Conservation (phyloP, 1,139 yeast species). For the Sugiyamaella pinicola region DNA sequence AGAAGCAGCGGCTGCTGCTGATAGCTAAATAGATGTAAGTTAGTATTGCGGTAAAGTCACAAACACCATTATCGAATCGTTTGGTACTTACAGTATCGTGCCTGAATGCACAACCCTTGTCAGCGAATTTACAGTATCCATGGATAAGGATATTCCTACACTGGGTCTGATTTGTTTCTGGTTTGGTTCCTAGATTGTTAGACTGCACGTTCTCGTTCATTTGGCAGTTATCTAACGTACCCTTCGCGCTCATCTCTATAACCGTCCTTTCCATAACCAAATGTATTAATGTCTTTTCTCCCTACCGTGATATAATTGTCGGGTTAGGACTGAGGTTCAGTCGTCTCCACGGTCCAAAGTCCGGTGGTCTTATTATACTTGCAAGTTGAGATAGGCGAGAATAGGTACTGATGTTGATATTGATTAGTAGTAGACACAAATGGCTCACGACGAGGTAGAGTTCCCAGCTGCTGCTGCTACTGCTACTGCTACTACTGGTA, state of each 20-base stretch:
- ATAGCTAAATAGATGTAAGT: conserved; percentile 4
- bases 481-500: background rate
- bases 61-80: background rate
- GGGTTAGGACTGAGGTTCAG: too few species aligned
- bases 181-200: conserved; percentile 14
- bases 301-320: too few species aligned
- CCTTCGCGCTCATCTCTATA: conserved; percentile 11
- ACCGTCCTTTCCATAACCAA: conserved; percentile 7
- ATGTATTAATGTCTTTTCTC: too few species aligned
- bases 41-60: background rate
- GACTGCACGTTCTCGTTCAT: background rate
- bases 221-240: background rate
- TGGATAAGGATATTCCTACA: conserved; percentile 84
- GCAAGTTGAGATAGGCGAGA: too few species aligned
- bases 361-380: too few species aligned
- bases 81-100: conserved; percentile 48
- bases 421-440: too few species aligned
- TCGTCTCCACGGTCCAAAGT: too few species aligned
- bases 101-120: conserved; percentile 84
- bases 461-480: too few species aligned
- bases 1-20: background rate
- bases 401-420: too few species aligned
- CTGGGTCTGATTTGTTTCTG: conserved; percentile 65
- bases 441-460: too few species aligned
- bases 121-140: conserved; percentile 87